phyloP scores from a whole-genome alignment of 805 yeast species.

The Brettanomyces anomalus region DNA sequence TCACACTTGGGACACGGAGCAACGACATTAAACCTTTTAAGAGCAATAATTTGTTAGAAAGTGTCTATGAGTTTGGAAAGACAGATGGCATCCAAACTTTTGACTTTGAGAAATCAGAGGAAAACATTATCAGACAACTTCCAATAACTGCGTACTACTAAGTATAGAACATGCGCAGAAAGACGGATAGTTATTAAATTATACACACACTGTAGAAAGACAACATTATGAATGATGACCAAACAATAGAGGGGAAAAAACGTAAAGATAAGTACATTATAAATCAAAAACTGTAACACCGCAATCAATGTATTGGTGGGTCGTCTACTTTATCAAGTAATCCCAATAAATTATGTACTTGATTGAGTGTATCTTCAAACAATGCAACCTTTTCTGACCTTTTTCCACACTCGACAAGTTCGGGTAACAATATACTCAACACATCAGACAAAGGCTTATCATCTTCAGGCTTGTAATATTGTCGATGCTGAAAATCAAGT shows the following conservation, averaged over 20 bases:
- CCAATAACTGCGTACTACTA: constrained; percentile 16
- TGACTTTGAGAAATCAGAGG: constrained; percentile 10
- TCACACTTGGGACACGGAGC: constrained; percentile 59
- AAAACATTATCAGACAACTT: constrained; percentile 6
- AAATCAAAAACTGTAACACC: too few relatives aligned
- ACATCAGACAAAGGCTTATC: too few relatives aligned
- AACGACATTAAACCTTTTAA: constrained; percentile 39
- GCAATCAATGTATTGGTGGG: background rate
- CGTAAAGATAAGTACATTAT: too few relatives aligned
- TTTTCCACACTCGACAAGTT: too few relatives aligned
- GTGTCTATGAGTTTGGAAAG: constrained; percentile 14
- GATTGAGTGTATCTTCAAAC: background rate
- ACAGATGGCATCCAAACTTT: constrained; percentile 2
- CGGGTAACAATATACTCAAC: too few relatives aligned
- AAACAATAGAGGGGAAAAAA: too few relatives aligned
- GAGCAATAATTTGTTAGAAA: constrained; percentile 34
- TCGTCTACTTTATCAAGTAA: constrained; percentile 2
- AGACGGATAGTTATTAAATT: too few relatives aligned
- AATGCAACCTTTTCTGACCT: too few relatives aligned
- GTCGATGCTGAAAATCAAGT: too few relatives aligned
- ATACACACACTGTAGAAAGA: too few relatives aligned
- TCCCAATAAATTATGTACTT: constrained; percentile 14
- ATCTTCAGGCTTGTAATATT: too few relatives aligned
- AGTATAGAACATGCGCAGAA: background rate
- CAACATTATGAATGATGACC: too few relatives aligned